Evolutionary conservation across 2,329 filamentous ascomycete genomes (phyloP).

Genomic region (Podosphaera xanthii): DNA sequence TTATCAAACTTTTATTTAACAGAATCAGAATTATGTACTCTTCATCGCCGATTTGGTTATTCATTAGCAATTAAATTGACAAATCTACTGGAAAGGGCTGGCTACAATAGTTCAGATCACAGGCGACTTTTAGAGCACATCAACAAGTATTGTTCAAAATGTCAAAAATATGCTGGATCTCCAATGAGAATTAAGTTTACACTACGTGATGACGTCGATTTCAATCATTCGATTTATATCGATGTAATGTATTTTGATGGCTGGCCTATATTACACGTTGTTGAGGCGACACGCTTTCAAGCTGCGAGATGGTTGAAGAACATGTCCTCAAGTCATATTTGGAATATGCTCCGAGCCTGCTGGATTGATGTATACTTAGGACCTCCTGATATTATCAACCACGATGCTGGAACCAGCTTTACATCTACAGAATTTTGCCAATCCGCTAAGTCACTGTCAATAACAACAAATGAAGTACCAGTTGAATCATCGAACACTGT

Average conservation of each 20-base stretch:
- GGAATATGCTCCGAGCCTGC: background rate
- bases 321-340: background rate
- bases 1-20: background rate
- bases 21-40: background rate
- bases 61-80: background rate
- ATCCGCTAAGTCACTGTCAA: background rate
- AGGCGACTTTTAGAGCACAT: background rate
- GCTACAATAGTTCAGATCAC: background rate
- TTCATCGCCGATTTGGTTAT: background rate
- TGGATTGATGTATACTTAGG: constrained; percentile 2
- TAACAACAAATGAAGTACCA: background rate
- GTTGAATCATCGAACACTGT: background rate
- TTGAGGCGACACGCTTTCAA: too few relatives aligned
- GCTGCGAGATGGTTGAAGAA: background rate
- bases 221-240: too few relatives aligned
- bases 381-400: too few relatives aligned
- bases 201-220: too few relatives aligned
- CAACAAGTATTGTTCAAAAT: background rate
- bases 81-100: background rate
- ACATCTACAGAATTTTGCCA: constrained; percentile 2
- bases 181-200: too few relatives aligned
- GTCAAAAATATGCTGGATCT: too few relatives aligned
- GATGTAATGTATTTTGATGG: too few relatives aligned
- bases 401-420: constrained; percentile 2
- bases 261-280: too few relatives aligned